A percentile compares a stretch with the other conserved stretches of the same genome.
phyloP scores from a whole-genome alignment of 768 basidiomycete species.

The Crassisporium funariophilum region DNA sequence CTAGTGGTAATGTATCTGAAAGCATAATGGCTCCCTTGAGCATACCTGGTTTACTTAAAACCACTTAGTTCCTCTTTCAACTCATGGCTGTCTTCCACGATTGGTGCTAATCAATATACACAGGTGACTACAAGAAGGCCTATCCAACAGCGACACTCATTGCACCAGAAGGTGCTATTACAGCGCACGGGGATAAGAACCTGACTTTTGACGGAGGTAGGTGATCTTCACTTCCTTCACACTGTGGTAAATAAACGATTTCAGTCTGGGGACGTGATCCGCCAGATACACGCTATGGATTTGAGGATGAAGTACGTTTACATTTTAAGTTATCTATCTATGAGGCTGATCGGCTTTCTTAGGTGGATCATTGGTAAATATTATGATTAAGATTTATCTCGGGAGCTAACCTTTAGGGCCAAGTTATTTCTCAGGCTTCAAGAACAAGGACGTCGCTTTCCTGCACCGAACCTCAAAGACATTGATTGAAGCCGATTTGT shows the following conservation, averaged over 20 bases:
- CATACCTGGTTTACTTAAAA: too few species aligned
- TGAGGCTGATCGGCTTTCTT: background rate
- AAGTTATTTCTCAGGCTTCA: conserved; percentile 71
- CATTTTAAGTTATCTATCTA: background rate
- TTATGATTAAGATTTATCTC: background rate
- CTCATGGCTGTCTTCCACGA: too few species aligned
- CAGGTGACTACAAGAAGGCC: conserved; percentile 65
- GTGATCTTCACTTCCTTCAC: conserved; percentile 15
- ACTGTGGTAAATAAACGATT: background rate
- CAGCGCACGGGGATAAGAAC: conserved; percentile 53
- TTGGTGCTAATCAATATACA: background rate
- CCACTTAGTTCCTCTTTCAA: too few species aligned
- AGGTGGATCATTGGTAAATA: conserved; percentile 53
- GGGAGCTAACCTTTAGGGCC: background rate
- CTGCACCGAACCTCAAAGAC: conserved; percentile 72
- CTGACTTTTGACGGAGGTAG: conserved; percentile 66
- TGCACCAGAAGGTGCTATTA: conserved; percentile 58
- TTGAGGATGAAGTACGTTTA: conserved; percentile 60
- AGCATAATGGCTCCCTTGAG: too few species aligned
- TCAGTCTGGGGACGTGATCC: conserved; percentile 64
- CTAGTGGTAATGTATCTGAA: background rate
- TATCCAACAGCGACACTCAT: conserved; percentile 74
- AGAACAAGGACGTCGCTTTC: conserved; percentile 84
- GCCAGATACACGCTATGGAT: conserved; percentile 69
- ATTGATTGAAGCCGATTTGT: conserved; percentile 78